These are phyloP conservation scores for Trametes maxima DNA, from an alignment of 768 basidiomycete species.

Conservation along the genomic window DNA sequence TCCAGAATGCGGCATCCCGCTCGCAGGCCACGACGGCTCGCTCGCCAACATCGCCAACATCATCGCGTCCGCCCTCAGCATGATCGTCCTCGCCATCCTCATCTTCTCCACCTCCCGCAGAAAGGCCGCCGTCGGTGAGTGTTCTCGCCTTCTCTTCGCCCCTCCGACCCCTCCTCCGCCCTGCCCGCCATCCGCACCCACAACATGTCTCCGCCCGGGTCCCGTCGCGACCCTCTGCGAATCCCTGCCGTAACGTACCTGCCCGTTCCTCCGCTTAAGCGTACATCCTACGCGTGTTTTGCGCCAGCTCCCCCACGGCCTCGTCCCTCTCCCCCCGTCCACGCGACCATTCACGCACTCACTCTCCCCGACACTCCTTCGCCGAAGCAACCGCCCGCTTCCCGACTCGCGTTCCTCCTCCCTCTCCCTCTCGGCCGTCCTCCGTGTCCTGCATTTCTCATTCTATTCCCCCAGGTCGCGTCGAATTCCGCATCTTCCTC, in stretches of 20 bases:
- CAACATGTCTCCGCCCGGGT: no score
- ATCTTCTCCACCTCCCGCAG: constrained; percentile 61
- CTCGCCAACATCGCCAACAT: constrained; percentile 89
- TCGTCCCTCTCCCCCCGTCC: neutral
- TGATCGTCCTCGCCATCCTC: constrained; percentile 60
- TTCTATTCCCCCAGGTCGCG: constrained; percentile 47
- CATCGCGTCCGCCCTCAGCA: constrained; percentile 73
- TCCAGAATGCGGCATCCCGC: constrained; percentile 75
- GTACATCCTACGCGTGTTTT: no score
- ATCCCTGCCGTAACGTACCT: no score
- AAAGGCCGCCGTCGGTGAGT: constrained; percentile 86
- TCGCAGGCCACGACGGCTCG: constrained; percentile 56
- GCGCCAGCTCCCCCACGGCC: neutral
- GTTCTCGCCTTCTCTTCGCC: neutral
- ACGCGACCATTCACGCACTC: neutral
- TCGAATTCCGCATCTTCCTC: constrained; percentile 72
- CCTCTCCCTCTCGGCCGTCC: neutral
- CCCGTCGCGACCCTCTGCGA: no score
- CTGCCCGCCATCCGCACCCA: no score
- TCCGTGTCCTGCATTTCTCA: neutral
- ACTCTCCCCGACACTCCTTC: neutral
- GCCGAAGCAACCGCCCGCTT: neutral
- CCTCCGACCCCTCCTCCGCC: no score
- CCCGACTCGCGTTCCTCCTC: neutral
- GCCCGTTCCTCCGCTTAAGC: no score